Evolutionary conservation across 306 rosid species (phyloP).

Genomic region (Senna siamea): DNA sequence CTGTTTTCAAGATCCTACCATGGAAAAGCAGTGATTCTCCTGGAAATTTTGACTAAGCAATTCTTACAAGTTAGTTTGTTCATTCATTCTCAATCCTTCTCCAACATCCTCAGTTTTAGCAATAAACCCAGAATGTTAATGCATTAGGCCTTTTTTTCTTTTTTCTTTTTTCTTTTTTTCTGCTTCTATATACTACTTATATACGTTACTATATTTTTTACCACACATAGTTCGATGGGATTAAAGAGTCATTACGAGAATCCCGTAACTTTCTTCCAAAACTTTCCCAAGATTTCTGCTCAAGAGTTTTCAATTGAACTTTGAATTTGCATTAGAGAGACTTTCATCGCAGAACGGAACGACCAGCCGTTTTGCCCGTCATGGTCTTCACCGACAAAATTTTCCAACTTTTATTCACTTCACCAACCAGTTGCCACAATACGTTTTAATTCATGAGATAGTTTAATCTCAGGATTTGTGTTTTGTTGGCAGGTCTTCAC

Average conservation of each 20-base stretch:
- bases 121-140: neutral
- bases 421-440: neutral
- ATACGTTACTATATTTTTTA: neutral
- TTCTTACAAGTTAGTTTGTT: slow-evolving; percentile 24
- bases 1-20: slow-evolving; percentile 50
- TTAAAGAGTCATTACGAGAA: neutral
- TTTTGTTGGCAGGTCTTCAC: neutral
- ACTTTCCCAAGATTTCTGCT: neutral
- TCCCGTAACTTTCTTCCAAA: neutral
- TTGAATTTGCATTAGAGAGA: neutral
- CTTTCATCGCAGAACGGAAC: too few relatives aligned
- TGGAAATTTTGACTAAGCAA: slow-evolving; percentile 43
- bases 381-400: neutral
- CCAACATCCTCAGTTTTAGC: neutral
- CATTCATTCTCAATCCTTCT: too few relatives aligned
- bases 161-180: neutral
- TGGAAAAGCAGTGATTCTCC: slow-evolving; percentile 46
- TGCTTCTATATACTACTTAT: neutral
- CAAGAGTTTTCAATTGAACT: neutral
- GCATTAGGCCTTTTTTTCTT: neutral
- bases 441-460: neutral
- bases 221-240: neutral
- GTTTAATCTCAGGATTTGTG: neutral
- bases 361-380: neutral
- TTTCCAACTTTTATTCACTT: slow-evolving; percentile 9